Conservation (phyloP, 257 asterid genomes). For the Solanum lignicaule region DNA sequence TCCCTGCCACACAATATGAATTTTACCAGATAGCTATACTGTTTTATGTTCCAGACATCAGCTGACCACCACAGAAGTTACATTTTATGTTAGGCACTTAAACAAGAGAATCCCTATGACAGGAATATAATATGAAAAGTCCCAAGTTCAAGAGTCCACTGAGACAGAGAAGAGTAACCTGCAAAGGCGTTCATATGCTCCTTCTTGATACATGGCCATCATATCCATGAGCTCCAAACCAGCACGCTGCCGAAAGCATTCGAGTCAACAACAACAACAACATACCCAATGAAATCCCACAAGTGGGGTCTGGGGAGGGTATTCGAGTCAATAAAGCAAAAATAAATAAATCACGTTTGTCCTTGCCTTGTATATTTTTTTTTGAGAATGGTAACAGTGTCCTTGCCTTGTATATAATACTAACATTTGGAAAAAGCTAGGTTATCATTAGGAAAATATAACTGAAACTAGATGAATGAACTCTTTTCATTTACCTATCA, state of each 20-base stretch:
- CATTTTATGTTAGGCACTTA: not conserved
- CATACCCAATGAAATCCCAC: not conserved
- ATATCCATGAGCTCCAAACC: slow-evolving; percentile 99
- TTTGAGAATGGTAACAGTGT: not conserved
- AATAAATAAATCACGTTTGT: not conserved
- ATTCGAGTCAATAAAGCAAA: slow-evolving; percentile 21
- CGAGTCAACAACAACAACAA: slow-evolving; percentile 6
- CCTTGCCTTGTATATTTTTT: not conserved
- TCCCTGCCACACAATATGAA: not conserved
- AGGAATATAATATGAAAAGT: not conserved
- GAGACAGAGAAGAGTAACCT: slow-evolving; percentile 38
- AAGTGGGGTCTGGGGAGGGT: not conserved
- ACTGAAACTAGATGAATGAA: not conserved
- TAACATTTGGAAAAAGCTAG: not conserved
- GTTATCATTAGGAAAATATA: not conserved
- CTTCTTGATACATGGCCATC: slow-evolving; percentile 99
- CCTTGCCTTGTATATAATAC: not conserved
- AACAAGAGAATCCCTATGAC: not conserved
- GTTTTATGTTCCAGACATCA: not conserved
- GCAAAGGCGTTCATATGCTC: slow-evolving; percentile 97
- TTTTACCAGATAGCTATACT: not conserved
- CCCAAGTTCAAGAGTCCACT: not conserved
- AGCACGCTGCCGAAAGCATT: slow-evolving; percentile 69
- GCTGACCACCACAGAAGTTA: not conserved
- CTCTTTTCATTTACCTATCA: not conserved